Evolutionary conservation across 2,329 filamentous ascomycete genomes (phyloP).

Genomic region (Allantophomopsis lycopodina): DNA sequence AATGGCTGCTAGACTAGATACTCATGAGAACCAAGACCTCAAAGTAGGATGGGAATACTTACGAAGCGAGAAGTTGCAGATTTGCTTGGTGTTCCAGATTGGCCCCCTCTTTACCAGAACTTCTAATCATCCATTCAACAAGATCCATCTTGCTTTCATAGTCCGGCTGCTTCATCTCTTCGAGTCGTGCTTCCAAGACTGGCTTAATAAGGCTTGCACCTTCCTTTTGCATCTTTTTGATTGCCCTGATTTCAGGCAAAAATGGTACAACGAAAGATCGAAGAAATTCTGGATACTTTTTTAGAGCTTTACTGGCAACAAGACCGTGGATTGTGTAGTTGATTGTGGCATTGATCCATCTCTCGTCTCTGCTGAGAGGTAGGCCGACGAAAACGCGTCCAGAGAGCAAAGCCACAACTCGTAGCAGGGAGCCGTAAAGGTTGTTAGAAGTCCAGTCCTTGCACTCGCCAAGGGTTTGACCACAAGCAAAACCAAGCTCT

Average conservation of each 20-base stretch:
- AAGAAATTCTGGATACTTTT: conserved; percentile 3
- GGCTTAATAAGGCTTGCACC: no score
- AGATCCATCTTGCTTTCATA: no score
- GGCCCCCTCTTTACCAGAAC: no score
- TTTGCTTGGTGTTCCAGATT: no score
- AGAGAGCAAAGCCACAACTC: conserved; percentile 21
- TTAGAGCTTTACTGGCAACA: conserved; percentile 6
- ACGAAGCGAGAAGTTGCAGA: no score
- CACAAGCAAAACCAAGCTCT: conserved; percentile 3
- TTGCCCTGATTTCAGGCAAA: not conserved
- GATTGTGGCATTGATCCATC: conserved; percentile 9
- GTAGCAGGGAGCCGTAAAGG: conserved; percentile 16
- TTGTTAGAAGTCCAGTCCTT: conserved; percentile 16
- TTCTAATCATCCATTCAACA: no score
- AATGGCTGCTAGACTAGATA: conserved; percentile 4
- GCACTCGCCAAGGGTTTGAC: conserved; percentile 2
- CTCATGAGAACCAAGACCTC: no score
- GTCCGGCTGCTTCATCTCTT: no score
- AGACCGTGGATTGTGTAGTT: conserved; percentile 8
- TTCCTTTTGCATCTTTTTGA: not conserved
- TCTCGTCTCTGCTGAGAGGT: conserved; percentile 16
- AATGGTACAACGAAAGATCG: conserved; percentile 4
- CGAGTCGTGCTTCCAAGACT: no score
- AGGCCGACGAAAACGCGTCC: conserved; percentile 27
- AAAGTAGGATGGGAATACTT: no score